These are phyloP conservation scores for Nicotiana benthamiana DNA, from an alignment of 257 asterid genomes.

Conservation along the genomic window DNA sequence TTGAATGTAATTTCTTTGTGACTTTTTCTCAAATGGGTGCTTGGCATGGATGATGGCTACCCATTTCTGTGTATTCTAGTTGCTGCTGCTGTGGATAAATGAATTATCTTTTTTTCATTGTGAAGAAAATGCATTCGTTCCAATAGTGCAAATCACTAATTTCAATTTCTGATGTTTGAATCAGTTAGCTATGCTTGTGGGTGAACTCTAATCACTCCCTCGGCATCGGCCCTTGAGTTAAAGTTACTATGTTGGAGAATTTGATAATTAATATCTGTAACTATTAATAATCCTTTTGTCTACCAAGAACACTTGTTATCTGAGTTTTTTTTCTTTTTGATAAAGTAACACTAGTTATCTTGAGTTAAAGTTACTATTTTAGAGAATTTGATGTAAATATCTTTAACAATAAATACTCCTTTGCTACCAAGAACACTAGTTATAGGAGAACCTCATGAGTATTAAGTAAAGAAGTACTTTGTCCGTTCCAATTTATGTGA, in stretches of 20 bases:
- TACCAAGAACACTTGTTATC: neutral
- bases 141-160: neutral
- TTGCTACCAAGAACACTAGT: neutral
- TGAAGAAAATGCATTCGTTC: neutral
- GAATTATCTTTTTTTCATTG: neutral
- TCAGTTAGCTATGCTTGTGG: neutral
- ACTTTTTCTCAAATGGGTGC: neutral
- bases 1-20: neutral
- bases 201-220: neutral
- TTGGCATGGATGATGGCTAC: neutral
- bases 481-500: no score
- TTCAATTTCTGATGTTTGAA: neutral
- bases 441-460: neutral
- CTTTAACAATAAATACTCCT: neutral
- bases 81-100: neutral
- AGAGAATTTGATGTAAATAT: neutral
- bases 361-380: neutral
- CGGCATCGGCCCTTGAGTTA: neutral
- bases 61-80: neutral
- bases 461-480: neutral
- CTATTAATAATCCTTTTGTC: neutral
- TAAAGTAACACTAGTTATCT: neutral
- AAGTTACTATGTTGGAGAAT: neutral
- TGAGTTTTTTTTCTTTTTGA: no score
- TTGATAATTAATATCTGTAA: neutral